Evolutionary conservation across 1,284 basidiomycete genomes (phyloP), one percentile per base, ranked within the genome.

Genomic region (Exsudoporus floridanus): DNA sequence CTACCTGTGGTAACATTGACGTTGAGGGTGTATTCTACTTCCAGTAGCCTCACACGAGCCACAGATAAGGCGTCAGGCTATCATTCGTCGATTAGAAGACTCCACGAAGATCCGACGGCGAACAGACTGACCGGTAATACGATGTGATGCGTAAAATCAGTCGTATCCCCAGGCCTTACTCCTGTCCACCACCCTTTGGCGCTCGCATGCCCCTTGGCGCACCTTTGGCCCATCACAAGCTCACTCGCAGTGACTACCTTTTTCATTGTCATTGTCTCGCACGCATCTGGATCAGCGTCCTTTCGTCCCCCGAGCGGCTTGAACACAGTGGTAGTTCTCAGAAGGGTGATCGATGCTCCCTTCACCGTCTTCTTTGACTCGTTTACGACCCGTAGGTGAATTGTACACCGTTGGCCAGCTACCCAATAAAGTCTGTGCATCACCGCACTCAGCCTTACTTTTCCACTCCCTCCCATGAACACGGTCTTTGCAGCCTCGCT

Each of bases 111-210:
- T 42, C 50, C 37, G 21, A 42, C 4, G 19, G 31, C 34, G 49
- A 46, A 52, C 28, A 46, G 12, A 72, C 86, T 73, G 67, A 94
- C 92, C 18, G 93, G 92, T 37, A 94, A 69, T 7, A 81, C 66
- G 10, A 92, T 76, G 41, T 74, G 80, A 73, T 87, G 81, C 46
- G 79, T 76, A 67, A 89, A 84, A 54, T 83, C 79, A 49, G 79
- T 66, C 2, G 76, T 74, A 58, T 87, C 82, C 1, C 83, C 83
- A 6, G 86, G 74, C 18, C 77, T 74, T 7, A 94, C 83, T 8
- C 92, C 92, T 3, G 83, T 78, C 92, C 92, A 95, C 88, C 90
- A 94, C 0, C 91, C 90, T 63, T 85, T 88, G 5, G 89, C 87
- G 35, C 90, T 93, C 6, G 89, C 87, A 63, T 82, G 77, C 2